phyloP scores from a whole-genome alignment of 176 grass and related monocot genomes.

The Cymbopogon citratus region DNA sequence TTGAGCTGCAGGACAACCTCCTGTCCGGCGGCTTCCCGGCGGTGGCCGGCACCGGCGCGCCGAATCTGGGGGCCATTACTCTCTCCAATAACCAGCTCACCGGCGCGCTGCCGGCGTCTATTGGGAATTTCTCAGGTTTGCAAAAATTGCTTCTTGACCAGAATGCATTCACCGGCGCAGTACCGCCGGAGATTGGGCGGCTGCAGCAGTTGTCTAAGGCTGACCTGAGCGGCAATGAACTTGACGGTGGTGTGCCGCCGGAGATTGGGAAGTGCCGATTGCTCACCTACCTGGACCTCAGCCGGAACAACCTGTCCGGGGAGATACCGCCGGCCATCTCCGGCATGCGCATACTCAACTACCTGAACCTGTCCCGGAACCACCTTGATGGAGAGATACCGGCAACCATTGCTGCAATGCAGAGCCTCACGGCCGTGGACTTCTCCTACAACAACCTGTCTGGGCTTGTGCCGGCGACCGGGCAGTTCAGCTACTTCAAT shows the following conservation, averaged over 20 bases:
- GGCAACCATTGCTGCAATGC: slow-evolving; percentile 68
- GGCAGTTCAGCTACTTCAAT: slow-evolving; percentile 99
- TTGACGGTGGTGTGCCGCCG: slow-evolving; percentile 44
- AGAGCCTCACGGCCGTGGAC: slow-evolving; percentile 92
- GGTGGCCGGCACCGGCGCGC: slow-evolving; percentile 19
- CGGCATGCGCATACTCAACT: slow-evolving; percentile 75
- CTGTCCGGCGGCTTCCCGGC: slow-evolving; percentile 69
- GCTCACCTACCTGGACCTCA: slow-evolving; percentile 77
- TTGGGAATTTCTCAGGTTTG: slow-evolving; percentile 72
- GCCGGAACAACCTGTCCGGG: slow-evolving; percentile 71
- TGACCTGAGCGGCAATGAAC: slow-evolving; percentile 63
- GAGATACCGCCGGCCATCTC: slow-evolving; percentile 64
- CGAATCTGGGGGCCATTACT: slow-evolving; percentile 62
- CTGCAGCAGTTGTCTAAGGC: slow-evolving; percentile 79
- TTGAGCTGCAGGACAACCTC: slow-evolving; percentile 94
- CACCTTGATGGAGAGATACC: slow-evolving; percentile 75
- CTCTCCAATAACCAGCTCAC: slow-evolving; percentile 88
- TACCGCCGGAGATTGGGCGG: slow-evolving; percentile 68
- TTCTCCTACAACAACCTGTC: slow-evolving; percentile 98
- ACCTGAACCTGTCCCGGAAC: slow-evolving; percentile 82
- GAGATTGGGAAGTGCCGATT: slow-evolving; percentile 74
- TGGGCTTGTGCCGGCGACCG: slow-evolving; percentile 69
- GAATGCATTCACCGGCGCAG: slow-evolving; percentile 57
- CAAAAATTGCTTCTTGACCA: slow-evolving; percentile 84
- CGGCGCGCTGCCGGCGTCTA: slow-evolving; percentile 56